Percentiles rank a stretch among this genome's conserved stretches.
Conservation (phyloP, 805 yeast species). For the Soucietia sequanensis region DNA sequence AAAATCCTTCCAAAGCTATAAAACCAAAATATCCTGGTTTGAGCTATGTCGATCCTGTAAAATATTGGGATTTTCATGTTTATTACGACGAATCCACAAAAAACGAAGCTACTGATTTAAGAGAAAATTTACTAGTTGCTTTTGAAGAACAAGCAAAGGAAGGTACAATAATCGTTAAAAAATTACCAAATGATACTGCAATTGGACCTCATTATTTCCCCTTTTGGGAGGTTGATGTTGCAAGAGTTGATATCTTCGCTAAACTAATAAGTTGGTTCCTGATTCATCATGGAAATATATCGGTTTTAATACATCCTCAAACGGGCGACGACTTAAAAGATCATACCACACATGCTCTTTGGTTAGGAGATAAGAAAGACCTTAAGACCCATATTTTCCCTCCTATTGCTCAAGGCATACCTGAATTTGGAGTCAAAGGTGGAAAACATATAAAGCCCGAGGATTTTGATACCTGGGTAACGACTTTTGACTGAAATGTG, state of each 20-base stretch:
- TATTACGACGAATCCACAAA: slow-evolving; percentile 23
- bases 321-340: slow-evolving; percentile 28
- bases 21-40: slow-evolving; percentile 11
- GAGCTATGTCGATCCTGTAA: slow-evolving; percentile 20
- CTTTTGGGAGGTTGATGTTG: slow-evolving; percentile 36
- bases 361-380: slow-evolving; percentile 27
- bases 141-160: slow-evolving; percentile 21
- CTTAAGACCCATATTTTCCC: slow-evolving; percentile 14
- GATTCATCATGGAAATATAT: slow-evolving; percentile 26
- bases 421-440: slow-evolving; percentile 26
- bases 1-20: slow-evolving; percentile 16
- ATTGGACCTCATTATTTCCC: slow-evolving; percentile 33
- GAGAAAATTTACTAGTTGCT: slow-evolving; percentile 19
- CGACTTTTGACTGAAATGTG: too few species aligned
- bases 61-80: slow-evolving; percentile 33
- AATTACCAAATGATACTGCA: slow-evolving; percentile 20
- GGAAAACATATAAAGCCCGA: slow-evolving; percentile 9
- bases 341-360: slow-evolving; percentile 27
- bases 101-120: slow-evolving; percentile 19
- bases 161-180: slow-evolving; percentile 29
- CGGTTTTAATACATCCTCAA: slow-evolving; percentile 34
- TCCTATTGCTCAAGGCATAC: slow-evolving; percentile 12
- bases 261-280: slow-evolving; percentile 29
- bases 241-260: slow-evolving; percentile 27
- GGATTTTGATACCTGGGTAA: slow-evolving; percentile 2